Evolutionary conservation across 2,329 filamentous ascomycete species (phyloP).

Genomic region (Orbilia oligospora): DNA sequence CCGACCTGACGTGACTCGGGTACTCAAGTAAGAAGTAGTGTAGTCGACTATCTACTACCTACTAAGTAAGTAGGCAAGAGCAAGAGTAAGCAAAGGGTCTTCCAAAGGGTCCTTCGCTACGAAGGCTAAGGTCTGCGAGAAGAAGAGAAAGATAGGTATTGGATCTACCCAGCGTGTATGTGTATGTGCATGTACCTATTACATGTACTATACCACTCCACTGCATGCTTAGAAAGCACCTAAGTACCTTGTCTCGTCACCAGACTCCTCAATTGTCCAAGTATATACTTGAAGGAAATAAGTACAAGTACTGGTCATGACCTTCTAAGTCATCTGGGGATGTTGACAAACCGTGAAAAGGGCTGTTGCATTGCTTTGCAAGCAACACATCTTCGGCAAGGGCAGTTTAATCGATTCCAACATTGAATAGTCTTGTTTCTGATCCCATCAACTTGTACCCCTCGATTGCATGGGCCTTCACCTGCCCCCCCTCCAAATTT

Average conservation of each 20-base stretch:
- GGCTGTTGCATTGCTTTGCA: conserved; percentile 33
- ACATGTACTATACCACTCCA: too few relatives aligned
- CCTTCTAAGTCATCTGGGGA: too few relatives aligned
- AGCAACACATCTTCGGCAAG: conserved; percentile 50
- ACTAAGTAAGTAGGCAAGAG: conserved; percentile 5
- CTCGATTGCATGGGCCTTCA: conserved; percentile 28
- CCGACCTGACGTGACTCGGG: conserved; percentile 33
- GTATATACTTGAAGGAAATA: too few relatives aligned
- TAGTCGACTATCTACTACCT: too few relatives aligned
- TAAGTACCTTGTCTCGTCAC: too few relatives aligned
- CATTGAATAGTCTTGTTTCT: conserved; percentile 26
- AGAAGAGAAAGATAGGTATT: conserved; percentile 8
- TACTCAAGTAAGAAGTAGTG: too few relatives aligned
- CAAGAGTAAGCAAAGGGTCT: background rate
- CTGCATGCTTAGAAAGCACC: too few relatives aligned
- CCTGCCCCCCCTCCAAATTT: background rate
- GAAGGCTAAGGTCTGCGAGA: background rate
- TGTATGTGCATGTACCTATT: background rate
- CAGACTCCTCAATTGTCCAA: too few relatives aligned
- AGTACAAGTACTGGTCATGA: too few relatives aligned
- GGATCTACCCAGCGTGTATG: background rate
- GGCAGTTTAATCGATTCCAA: conserved; percentile 40
- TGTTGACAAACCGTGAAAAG: background rate
- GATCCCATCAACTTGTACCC: conserved; percentile 19
- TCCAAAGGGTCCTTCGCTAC: background rate